Conservation (phyloP, 352 stramenopile genomes). For the Phytophthora pluvialis region DNA sequence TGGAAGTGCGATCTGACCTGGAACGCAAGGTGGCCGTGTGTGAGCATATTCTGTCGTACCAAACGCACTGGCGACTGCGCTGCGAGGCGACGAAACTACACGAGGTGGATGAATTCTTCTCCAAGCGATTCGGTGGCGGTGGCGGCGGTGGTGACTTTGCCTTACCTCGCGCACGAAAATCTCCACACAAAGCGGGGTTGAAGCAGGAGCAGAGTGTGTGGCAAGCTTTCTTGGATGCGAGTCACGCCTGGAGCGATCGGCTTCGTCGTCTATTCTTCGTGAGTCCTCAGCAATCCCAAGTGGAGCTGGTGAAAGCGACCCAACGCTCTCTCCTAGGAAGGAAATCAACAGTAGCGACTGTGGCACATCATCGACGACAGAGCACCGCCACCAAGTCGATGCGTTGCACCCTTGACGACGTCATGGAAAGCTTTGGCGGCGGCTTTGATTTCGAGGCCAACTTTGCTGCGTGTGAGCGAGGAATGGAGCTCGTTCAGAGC, state of each 20-base stretch:
- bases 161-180: constrained; percentile 17
- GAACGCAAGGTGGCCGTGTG: constrained; percentile 43
- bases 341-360: constrained; percentile 4
- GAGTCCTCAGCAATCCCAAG: constrained; percentile 15
- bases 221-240: constrained; percentile 42
- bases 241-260: constrained; percentile 48
- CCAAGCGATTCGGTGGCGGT: constrained; percentile 24
- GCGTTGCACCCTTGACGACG: constrained; percentile 45
- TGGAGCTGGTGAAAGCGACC: constrained; percentile 11
- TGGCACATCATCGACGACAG: constrained; percentile 6
- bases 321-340: constrained; percentile 1
- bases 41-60: constrained; percentile 46
- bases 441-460: constrained; percentile 61
- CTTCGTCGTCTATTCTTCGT: constrained; percentile 57
- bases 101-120: constrained; percentile 70
- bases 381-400: constrained; percentile 24
- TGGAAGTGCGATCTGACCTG: constrained; percentile 41
- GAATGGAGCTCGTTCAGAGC: constrained; percentile 40
- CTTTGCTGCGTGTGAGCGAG: constrained; percentile 46
- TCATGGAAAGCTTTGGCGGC: constrained; percentile 51
- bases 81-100: constrained; percentile 61
- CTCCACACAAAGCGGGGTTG: constrained; percentile 12
- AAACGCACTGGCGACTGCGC: constrained; percentile 48
- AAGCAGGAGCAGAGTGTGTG: constrained; percentile 37
- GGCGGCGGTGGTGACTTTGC: constrained; percentile 12